A percentile compares a stretch with the other conserved stretches of the same genome.
These are phyloP conservation scores for Crithidia sp. DNA, from an alignment of 208 protist species.

Conservation along the genomic window DNA sequence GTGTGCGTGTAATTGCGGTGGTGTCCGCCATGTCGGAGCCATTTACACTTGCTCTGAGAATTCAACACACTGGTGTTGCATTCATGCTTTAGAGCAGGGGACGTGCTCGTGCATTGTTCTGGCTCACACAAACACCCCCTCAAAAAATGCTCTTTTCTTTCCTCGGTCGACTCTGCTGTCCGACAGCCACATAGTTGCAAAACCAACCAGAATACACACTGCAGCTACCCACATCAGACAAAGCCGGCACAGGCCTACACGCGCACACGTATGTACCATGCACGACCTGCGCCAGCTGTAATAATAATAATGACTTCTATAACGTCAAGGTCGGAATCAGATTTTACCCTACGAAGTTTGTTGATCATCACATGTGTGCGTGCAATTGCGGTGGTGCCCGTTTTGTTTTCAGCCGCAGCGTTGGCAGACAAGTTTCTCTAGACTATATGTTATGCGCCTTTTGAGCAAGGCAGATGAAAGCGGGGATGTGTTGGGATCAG, in stretches of 20 bases:
- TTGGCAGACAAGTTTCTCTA: no score
- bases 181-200: not conserved
- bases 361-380: slow-evolving; percentile 8
- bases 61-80: no score
- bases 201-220: no score
- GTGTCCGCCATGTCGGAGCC: not conserved
- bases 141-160: not conserved
- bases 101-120: no score
- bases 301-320: slow-evolving; percentile 11
- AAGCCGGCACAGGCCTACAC: not conserved
- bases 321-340: slow-evolving; percentile 43
- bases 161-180: not conserved
- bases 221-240: not conserved
- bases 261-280: not conserved
- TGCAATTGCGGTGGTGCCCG: no score
- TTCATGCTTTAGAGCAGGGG: no score
- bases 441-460: no score
- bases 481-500: no score
- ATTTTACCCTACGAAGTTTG: slow-evolving; percentile 69
- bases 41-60: not conserved
- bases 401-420: not conserved
- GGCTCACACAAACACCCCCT: not conserved
- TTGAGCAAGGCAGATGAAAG: no score
- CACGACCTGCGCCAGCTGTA: no score
- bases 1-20: not conserved